Evolutionary conservation across 768 basidiomycete species (phyloP).

Genomic region (Butyriboletus loyo): DNA sequence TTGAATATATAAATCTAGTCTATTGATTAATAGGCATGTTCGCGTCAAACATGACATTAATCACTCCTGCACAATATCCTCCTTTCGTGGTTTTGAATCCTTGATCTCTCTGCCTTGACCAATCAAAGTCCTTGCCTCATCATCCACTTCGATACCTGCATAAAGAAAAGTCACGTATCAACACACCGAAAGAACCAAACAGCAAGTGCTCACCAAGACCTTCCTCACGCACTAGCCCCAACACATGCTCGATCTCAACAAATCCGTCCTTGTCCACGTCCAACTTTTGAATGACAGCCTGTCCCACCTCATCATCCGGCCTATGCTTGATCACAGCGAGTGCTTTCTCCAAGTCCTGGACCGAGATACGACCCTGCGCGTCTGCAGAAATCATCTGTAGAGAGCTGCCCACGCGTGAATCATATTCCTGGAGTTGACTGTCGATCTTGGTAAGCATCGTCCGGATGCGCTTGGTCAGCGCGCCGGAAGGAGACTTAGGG

Average conservation of each 20-base stretch:
- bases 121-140: constrained; percentile 77
- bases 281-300: constrained; percentile 85
- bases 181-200: neutral
- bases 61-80: constrained; percentile 87
- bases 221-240: constrained; percentile 84
- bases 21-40: constrained; percentile 6
- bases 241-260: constrained; percentile 92
- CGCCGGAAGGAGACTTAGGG: constrained; percentile 76
- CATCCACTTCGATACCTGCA: constrained; percentile 78
- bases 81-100: constrained; percentile 81
- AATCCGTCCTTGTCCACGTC: constrained; percentile 96
- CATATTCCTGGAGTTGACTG: constrained; percentile 87
- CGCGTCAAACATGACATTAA: constrained; percentile 5
- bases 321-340: constrained; percentile 90
- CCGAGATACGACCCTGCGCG: constrained; percentile 83
- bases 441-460: constrained; percentile 96
- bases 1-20: constrained; percentile 7
- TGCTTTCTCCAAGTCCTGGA: constrained; percentile 86
- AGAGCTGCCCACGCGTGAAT: constrained; percentile 78
- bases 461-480: constrained; percentile 94
- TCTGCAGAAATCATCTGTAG: constrained; percentile 85
- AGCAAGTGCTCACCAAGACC: constrained; percentile 58
- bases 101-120: constrained; percentile 83
- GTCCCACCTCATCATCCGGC: constrained; percentile 86
- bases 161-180: neutral